Evolutionary conservation across 345 rosid genomes (phyloP).

Genomic region (Arabis alpina): DNA sequence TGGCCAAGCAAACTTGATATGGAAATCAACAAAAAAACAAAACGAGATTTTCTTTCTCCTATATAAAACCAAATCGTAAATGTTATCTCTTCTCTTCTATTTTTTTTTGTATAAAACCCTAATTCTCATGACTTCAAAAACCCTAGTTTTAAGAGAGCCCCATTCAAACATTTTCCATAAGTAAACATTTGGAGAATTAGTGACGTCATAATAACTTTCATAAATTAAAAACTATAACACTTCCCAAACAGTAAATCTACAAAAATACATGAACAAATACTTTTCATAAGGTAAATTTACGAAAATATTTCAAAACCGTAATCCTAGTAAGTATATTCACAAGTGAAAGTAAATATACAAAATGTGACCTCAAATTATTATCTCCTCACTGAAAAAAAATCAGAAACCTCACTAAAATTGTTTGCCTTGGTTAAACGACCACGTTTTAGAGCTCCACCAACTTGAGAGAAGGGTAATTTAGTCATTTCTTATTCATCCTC

Average conservation of each 20-base stretch:
- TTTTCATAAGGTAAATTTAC: background rate
- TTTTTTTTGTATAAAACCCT: constrained; percentile 19
- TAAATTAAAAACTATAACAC: too few species aligned
- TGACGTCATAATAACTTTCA: background rate
- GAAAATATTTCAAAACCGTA: background rate
- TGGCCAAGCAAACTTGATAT: constrained; percentile 39
- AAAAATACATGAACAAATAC: background rate
- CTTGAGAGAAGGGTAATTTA: constrained; percentile 9
- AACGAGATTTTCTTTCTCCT: constrained; percentile 7
- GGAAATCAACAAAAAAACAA: constrained; percentile 28
- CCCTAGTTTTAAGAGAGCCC: constrained; percentile 4
- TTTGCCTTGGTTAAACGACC: constrained; percentile 1
- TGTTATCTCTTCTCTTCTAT: background rate
- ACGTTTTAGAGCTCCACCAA: constrained; percentile 17
- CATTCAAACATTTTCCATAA: background rate
- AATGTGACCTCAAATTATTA: background rate
- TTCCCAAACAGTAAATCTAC: too few species aligned
- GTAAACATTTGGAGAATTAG: background rate
- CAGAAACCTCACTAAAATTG: background rate
- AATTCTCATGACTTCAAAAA: constrained; percentile 4
- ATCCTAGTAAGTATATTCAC: too few species aligned
- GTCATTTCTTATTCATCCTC: background rate
- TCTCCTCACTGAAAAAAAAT: background rate
- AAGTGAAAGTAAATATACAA: background rate
- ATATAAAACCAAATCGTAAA: constrained; percentile 3